Evolutionary conservation across 148 eudicot genomes (phyloP), one percentile per base, ranked within the genome.

Genomic region (Pharnaceum exiguum): DNA sequence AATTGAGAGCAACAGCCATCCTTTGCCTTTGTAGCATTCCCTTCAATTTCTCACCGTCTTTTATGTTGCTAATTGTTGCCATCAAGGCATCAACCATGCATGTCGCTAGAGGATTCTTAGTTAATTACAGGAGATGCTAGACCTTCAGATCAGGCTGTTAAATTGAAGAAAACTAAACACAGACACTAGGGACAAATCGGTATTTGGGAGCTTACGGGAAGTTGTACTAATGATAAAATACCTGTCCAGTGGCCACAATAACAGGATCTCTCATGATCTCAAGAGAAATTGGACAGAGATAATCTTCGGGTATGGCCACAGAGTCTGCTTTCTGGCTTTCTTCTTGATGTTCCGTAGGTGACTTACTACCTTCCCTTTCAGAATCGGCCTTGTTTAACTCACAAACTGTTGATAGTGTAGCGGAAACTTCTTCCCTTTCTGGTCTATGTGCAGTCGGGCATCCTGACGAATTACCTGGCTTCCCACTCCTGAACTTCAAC

Each of bases 201-300:
- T n/a, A n/a, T n/a, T n/a, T n/a, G n/a, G n/a, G n/a, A n/a, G n/a
- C n/a, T n/a, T 26, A 15, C 10, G 3, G 12, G 3, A 60, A 28
- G 7, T 24, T 4, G 25, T 10, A 7, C 12, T 28, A 37, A 51
- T 28, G 44, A 19, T 22, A 46, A 24, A 33, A 37, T 77, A 90
- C 95, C 97, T 90, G 97, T 49, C 97, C 97, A 6, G 97, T 86
- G 16, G 97, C 82, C 40, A 83, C 88, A 71, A 86, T 81, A 36
- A 86, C 91, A 19, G 97, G 97, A 75, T 90, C 97, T 69, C 88
- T 79, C 95, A 86, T 90, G n/a, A 90, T 78, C 57, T 90, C 95
- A 35, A 86, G 86, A 40, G 97, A 90, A 47, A 90, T 84, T 19
- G 97, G 91, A 53, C 97, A 90, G 35, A 74, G 88, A 38, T 77